Percentiles rank a stretch among this genome's conserved stretches.
These are phyloP conservation scores for Suillus variegatus DNA, from an alignment of 768 basidiomycete genomes.

Conservation along the genomic window DNA sequence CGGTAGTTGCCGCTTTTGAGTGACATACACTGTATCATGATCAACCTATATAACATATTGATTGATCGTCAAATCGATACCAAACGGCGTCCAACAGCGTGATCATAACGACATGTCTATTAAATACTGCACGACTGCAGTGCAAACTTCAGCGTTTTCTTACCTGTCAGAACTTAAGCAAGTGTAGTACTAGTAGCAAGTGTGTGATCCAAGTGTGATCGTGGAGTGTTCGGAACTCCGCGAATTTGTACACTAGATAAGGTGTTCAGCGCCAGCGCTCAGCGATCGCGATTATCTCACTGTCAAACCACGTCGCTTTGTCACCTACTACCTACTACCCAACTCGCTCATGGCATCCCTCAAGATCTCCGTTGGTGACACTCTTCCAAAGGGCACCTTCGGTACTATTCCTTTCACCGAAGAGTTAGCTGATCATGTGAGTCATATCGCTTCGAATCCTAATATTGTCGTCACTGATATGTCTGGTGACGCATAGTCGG, in stretches of 20 bases:
- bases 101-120: too few relatives aligned
- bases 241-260: not conserved
- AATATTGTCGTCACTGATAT: constrained; percentile 5
- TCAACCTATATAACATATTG: not conserved
- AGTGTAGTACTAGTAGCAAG: too few relatives aligned
- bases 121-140: not conserved
- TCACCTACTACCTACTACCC: not conserved
- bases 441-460: constrained; percentile 21
- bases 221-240: not conserved
- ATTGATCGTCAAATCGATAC: not conserved
- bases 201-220: too few relatives aligned
- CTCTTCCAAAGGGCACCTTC: constrained; percentile 47
- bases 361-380: constrained; percentile 53
- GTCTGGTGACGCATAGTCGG: constrained; percentile 38
- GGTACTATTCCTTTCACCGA: constrained; percentile 59
- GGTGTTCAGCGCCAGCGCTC: not conserved
- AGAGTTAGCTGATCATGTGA: constrained; percentile 61
- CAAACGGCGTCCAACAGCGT: not conserved
- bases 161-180: too few relatives aligned
- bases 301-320: not conserved
- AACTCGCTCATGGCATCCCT: constrained; percentile 18
- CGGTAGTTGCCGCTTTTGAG: too few relatives aligned
- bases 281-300: not conserved
- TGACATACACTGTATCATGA: too few relatives aligned
- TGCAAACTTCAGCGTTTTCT: not conserved